These are phyloP conservation scores for Aspergillus ustus DNA, from an alignment of 2,329 filamentous ascomycete genomes.

Conservation along the genomic window DNA sequence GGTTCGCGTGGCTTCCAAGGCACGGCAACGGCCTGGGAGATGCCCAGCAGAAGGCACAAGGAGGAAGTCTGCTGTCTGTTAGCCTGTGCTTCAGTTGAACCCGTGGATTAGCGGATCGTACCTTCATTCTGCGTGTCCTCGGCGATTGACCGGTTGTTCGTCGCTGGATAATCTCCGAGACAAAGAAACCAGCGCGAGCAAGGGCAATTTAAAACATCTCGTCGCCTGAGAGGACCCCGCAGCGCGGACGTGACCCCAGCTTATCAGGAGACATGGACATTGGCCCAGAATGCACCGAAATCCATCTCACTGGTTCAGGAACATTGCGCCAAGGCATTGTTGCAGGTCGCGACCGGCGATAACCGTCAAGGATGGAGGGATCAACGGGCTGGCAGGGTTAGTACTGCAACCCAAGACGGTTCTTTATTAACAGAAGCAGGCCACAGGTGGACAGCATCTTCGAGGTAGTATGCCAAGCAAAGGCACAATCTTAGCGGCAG, in stretches of 20 bases:
- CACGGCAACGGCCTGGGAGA: conserved; percentile 50
- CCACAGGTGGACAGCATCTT: neutral
- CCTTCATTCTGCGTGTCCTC: conserved; percentile 17
- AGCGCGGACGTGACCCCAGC: neutral
- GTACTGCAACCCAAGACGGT: conserved; percentile 19
- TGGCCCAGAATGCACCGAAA: neutral
- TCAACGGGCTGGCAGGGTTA: conserved; percentile 7
- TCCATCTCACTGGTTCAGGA: conserved; percentile 5
- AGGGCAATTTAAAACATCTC: conserved; percentile 5
- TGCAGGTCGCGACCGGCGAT: conserved; percentile 4
- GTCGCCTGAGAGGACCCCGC: neutral
- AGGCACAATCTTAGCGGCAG: neutral
- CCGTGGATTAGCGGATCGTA: neutral
- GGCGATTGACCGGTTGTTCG: neutral
- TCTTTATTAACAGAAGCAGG: neutral
- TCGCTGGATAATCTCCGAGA: neutral
- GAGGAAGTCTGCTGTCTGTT: conserved; percentile 5
- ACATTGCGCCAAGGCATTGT: conserved; percentile 6
- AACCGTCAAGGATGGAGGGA: conserved; percentile 4
- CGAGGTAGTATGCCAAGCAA: conserved; percentile 9
- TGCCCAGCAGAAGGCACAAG: conserved; percentile 17
- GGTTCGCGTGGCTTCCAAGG: conserved; percentile 61
- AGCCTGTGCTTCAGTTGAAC: neutral
- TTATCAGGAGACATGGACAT: conserved; percentile 7
- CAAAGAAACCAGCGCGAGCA: neutral